A percentile compares a stretch with the other conserved stretches of the same genome.
Evolutionary conservation across 2,329 filamentous ascomycete species (phyloP).

Genomic region (Lachnellula subtilissima): DNA sequence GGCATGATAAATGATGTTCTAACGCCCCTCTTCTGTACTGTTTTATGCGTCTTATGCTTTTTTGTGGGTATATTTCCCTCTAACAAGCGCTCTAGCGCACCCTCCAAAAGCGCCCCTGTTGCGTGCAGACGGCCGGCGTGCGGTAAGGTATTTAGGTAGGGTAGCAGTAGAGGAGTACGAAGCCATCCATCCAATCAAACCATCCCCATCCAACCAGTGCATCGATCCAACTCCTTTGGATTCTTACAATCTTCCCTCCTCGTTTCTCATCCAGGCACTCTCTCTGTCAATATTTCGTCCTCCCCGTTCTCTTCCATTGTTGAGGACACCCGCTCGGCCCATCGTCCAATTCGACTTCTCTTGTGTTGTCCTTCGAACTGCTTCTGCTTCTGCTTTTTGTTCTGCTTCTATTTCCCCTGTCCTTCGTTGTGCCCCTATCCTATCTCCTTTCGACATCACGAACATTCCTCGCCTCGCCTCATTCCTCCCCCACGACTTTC

Average conservation of each 20-base stretch:
- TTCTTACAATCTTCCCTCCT: not conserved
- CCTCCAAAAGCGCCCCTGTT: no score
- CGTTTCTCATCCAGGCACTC: not conserved
- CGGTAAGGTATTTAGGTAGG: no score
- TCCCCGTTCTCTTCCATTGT: not conserved
- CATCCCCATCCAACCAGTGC: no score
- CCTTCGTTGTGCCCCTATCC: constrained; percentile 15
- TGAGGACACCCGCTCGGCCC: not conserved
- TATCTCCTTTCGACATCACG: constrained; percentile 1
- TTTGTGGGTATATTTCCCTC: no score
- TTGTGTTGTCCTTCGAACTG: not conserved
- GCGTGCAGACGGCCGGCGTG: no score
- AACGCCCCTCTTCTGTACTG: no score
- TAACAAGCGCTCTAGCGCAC: no score
- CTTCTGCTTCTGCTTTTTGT: constrained; percentile 4
- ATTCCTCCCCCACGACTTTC: constrained; percentile 20
- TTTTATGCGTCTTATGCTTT: no score
- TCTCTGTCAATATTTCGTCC: not conserved
- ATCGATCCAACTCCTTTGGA: no score
- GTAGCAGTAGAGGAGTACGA: no score
- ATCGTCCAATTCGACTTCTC: not conserved
- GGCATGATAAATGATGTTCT: not conserved
- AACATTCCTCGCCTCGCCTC: constrained; percentile 17
- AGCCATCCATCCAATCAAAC: no score
- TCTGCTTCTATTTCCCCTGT: constrained; percentile 13